Evolutionary conservation across 768 basidiomycete species (phyloP).

Genomic region (Boletus rufocinnamomeus): DNA sequence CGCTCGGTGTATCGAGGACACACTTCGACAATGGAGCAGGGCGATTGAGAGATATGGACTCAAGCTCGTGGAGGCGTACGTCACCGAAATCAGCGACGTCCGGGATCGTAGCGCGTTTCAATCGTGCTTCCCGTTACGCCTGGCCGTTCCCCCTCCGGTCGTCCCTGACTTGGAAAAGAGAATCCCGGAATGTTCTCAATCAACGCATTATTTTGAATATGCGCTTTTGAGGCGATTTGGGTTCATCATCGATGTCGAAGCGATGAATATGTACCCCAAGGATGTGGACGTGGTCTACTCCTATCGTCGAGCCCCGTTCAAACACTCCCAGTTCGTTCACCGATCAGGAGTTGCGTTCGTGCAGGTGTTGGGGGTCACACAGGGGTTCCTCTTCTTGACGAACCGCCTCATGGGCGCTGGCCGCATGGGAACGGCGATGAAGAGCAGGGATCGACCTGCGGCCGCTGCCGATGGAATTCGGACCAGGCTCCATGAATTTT

Average conservation of each 20-base stretch:
- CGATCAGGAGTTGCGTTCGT: conserved; percentile 87
- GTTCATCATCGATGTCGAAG: conserved; percentile 85
- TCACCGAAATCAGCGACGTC: conserved; percentile 88
- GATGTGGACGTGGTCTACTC: conserved; percentile 86
- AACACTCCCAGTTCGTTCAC: conserved; percentile 91
- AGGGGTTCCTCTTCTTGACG: conserved; percentile 87
- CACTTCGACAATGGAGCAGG: conserved; percentile 77
- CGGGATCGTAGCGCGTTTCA: conserved; percentile 87
- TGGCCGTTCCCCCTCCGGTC: conserved; percentile 74
- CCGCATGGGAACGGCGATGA: conserved; percentile 55
- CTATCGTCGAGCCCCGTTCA: conserved; percentile 77
- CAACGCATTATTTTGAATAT: conserved; percentile 78
- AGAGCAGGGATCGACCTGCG: conserved; percentile 57
- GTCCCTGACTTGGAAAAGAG: conserved; percentile 67
- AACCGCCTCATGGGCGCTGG: conserved; percentile 82
- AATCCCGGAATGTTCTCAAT: conserved; percentile 65
- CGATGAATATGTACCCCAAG: conserved; percentile 72
- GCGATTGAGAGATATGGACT: conserved; percentile 88
- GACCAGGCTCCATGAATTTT: conserved; percentile 61
- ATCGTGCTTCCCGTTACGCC: conserved; percentile 79
- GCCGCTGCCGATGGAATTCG: conserved; percentile 65
- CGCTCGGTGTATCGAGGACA: conserved; percentile 87
- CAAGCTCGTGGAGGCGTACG: conserved; percentile 90
- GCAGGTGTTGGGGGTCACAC: conserved; percentile 75
- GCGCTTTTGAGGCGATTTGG: conserved; percentile 73